Base-by-base conservation (phyloP, 352 stramenopile species). In the Phytophthora ramorum region DNA sequence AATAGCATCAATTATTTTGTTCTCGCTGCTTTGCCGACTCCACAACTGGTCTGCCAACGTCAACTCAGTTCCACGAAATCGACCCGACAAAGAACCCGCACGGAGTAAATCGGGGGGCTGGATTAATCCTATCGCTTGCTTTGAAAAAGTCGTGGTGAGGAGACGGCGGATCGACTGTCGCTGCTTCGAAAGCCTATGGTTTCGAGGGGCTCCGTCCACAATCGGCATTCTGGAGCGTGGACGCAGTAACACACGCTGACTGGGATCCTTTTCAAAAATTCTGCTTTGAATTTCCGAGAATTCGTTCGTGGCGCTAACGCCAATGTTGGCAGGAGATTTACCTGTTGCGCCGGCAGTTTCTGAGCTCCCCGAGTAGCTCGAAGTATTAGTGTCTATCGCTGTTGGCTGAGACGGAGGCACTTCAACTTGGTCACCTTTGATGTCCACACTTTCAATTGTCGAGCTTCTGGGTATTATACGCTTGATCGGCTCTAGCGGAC, bases 21-120 rank as follows among this genome's bases (percentile, higher is more conserved):
- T 47, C 2, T 28, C 41, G 19, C 41, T 47, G 41, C 41, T 47
- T 47, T 47, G 41, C 19, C 41, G 41, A 16, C 13, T 47, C 41
- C 41, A 47, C 17, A 47, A 16, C 20, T 47, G 17, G 19, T 47
- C 41, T 28, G 19, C 41, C 16, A 47, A 7, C 17, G 41, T n/a
- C 4, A 47, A 16, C 16, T 47, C 41, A 7, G 10, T 16, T 12
- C 9, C 13, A 47, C 6, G n/a, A 28, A 17, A 47, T 47, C 41
- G 17, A 47, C 19, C 41, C 3, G 19, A 28, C 24, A 17, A 28
- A 26, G 41, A 28, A 16, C 10, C 17, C 9, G 17, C 7, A 26
- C 13, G 41, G 17, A 28, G 41, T 28, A 26, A 47, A 28, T 24
- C 17, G 16, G 41, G 20, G 8, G 41, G 41, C 9, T 47, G 17